A percentile compares a stretch with the other conserved stretches of the same genome.
Conservation (phyloP, 257 asterid genomes). For the Craterostigma plantagineum region DNA sequence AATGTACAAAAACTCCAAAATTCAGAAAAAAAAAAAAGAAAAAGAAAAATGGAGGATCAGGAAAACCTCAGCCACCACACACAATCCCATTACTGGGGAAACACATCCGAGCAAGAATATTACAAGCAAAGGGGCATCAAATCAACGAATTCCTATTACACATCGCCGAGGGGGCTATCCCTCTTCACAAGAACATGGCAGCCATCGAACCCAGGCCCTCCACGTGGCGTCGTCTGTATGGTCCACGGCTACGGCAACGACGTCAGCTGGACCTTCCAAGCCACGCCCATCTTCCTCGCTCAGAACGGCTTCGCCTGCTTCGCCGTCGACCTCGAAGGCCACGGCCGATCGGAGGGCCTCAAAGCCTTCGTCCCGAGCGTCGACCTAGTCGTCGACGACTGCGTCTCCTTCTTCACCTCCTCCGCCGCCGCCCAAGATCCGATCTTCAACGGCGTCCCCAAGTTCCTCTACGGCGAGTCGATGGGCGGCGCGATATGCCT, state of each 20-base stretch:
- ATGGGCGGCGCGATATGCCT: conserved; percentile 88
- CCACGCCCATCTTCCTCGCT: conserved; percentile 70
- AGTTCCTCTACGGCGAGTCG: conserved; percentile 49
- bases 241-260: conserved; percentile 85
- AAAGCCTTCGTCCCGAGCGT: conserved; percentile 60
- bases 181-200: conserved; percentile 72
- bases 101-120: conserved; percentile 46
- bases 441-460: conserved; percentile 13
- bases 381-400: conserved; percentile 44
- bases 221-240: conserved; percentile 71
- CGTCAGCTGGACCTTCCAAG: conserved; percentile 85
- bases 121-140: conserved; percentile 34
- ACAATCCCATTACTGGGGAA: conserved; percentile 49
- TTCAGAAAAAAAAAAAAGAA: no score
- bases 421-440: conserved; percentile 20
- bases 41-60: conserved; percentile 29
- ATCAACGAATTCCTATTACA: conserved; percentile 37
- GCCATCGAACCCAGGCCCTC: conserved; percentile 22
- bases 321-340: conserved; percentile 86
- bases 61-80: conserved; percentile 8
- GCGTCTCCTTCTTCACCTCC: conserved; percentile 11
- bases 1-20: no score
- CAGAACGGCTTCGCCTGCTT: conserved; percentile 63
- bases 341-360: conserved; percentile 75
- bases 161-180: conserved; percentile 46